Evolutionary conservation across 164 flowering plant genomes (phyloP), one percentile per base, ranked within the genome.

Genomic region (Tetrastigma voinierianum): DNA sequence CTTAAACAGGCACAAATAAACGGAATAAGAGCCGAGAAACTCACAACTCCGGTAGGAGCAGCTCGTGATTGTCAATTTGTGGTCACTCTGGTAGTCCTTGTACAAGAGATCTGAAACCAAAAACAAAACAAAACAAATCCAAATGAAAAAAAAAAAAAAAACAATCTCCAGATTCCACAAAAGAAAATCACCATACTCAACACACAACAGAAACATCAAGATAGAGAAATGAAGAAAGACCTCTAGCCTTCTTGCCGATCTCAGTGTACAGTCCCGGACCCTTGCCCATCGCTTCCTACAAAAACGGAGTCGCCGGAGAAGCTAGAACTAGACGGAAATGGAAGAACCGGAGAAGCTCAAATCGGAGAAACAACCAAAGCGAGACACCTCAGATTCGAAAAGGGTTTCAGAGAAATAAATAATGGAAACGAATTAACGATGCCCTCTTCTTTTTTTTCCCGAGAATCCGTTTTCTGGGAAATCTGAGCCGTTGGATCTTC

Each of bases 81-180:
- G 87, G 75, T 86, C 90, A 59, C 76, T 76, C 71, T 84, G 90
- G 73, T 81, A 84, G 59, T 87, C 91, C 74, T 71, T 82, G 78
- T 83, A 80, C 17, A 83, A 77, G 77, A 86, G 90, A 86, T 86
- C 90, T 71, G 48, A 23, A 51, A 57, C 13, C 14, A 74, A 44
- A 62, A 43, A 18, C 18, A 52, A 19, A 73, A 15, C 19, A 9
- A 13, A 46, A 10, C n/a, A n/a, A n/a, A n/a, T n/a, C n/a, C n/a
- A 11, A 4, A 12, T 51, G 13, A 24, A 47, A 54, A 47, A 67
- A 40, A 19, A 11, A 11, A 40, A 61, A 5, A 32, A 51, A 44
- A 16, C 21, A 15, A 54, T n/a, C 23, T 32, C 40, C 40, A 32
- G 40, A 32, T 32, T 32, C 40, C 40, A 32, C 40, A 32, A 32